Conservation (phyloP, 2,329 filamentous ascomycete genomes). For the Rhytidhysteron rufulum region DNA sequence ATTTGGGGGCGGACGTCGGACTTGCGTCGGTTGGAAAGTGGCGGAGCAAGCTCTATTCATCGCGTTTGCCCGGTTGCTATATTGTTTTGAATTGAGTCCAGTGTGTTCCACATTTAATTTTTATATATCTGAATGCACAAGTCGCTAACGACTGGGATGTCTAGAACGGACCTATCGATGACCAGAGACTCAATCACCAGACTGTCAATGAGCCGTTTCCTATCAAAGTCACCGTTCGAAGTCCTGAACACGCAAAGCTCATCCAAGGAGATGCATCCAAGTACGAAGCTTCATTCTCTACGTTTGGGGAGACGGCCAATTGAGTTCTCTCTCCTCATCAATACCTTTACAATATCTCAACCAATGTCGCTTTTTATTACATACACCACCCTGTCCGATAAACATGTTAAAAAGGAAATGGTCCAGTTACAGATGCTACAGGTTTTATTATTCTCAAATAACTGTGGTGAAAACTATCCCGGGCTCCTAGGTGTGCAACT, state of each 20-base stretch:
- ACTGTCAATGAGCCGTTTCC: constrained; percentile 24
- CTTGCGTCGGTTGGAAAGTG: constrained; percentile 33
- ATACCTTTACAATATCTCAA: too few species aligned
- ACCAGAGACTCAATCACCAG: constrained; percentile 15
- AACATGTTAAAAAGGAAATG: too few species aligned
- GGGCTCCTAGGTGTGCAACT: too few species aligned
- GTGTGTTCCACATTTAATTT: constrained; percentile 5
- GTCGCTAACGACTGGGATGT: background rate
- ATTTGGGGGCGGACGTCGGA: constrained; percentile 34
- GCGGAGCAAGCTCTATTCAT: constrained; percentile 29
- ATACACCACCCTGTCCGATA: too few species aligned
- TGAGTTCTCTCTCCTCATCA: too few species aligned
- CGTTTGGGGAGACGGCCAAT: too few species aligned
- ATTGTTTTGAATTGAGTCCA: constrained; percentile 22
- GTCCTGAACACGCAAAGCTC: constrained; percentile 14
- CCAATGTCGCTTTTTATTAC: too few species aligned
- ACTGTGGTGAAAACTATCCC: too few species aligned
- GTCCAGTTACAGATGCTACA: too few species aligned
- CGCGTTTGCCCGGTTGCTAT: constrained; percentile 24
- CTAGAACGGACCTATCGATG: constrained; percentile 15
- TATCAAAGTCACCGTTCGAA: constrained; percentile 19
- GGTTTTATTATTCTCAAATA: too few species aligned
- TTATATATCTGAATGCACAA: constrained; percentile 1
- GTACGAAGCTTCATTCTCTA: too few species aligned
- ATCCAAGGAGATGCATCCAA: constrained; percentile 11